Base-by-base conservation (phyloP, 371 early-diverging fungal species). In the Conidiobolus incongruus region DNA sequence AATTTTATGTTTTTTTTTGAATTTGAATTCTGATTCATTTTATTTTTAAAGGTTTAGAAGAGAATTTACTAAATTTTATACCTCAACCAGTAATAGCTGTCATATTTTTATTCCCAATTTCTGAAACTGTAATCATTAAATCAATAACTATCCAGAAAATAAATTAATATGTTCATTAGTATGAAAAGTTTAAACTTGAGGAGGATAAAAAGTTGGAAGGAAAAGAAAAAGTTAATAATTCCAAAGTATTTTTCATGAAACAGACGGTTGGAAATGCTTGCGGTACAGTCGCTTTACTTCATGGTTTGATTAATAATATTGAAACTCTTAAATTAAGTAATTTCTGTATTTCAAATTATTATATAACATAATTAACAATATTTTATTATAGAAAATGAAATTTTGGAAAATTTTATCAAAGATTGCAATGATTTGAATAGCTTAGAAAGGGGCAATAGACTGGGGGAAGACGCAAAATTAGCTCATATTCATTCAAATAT, bases 221-320 rank as follows among this genome's bases (percentile, higher is more conserved):
- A 39, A 41, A 56, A 21, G 75, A 74, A 33, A 72, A 67, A 40
- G 53, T 42, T n/a, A 61, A 59, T 43, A 67, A 65, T 40, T 64
- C 66, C 22, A 56, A 77, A 16, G 52, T 84, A 5, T 65, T 77
- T 32, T 90, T 81, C 47, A 73, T 77, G 47, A 67, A 66, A 23
- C 91, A 93, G 56, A 89, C 88, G 1, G 89, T 91, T 37, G 55
- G 63, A 35, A 91, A 93, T 53, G 91, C 92, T 1, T 94, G 95
- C 48, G 85, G 86, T 19, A 79, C 83, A 35, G 80, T 82, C 57
- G 84, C 76, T 0, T 60, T 85, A 4, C 52, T 84, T 19, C 86
- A 81, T 48, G 68, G 77, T 0, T 51, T 82, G 23, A 70, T 68
- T 34, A 81, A 71, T 51, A 75, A 65, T 32, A 16, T 12, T 5